Percentiles rank a stretch among this genome's conserved stretches.
Conservation (phyloP, 148 eudicot species). For the Hydrangea macrophylla region DNA sequence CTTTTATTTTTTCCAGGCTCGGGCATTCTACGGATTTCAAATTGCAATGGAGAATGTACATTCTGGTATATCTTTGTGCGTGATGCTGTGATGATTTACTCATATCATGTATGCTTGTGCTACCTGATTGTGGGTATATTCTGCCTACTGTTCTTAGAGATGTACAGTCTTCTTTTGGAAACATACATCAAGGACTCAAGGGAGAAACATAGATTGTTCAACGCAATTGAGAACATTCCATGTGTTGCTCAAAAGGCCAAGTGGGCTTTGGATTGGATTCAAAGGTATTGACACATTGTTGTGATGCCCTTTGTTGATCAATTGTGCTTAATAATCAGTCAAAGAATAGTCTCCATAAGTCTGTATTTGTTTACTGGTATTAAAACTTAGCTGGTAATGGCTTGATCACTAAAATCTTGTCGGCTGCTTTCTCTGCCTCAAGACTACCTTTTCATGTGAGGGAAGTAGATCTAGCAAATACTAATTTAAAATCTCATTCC, state of each 20-base stretch:
- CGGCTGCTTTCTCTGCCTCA: constrained; percentile 5
- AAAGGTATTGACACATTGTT: constrained; percentile 35
- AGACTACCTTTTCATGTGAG: background rate
- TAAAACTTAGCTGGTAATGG: background rate
- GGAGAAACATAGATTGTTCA: constrained; percentile 64
- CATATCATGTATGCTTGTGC: background rate
- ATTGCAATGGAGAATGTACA: constrained; percentile 86
- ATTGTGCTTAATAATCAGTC: background rate
- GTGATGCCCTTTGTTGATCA: background rate
- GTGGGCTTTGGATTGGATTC: constrained; percentile 82
- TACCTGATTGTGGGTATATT: constrained; percentile 5
- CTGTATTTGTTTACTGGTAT: background rate
- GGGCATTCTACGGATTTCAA: constrained; percentile 94
- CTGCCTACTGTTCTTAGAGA: constrained; percentile 40
- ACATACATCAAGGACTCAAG: constrained; percentile 66
- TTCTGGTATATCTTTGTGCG: constrained; percentile 45
- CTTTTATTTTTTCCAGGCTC: constrained; percentile 45
- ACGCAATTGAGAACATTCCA: constrained; percentile 75
- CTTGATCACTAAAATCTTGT: background rate
- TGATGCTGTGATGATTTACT: background rate
- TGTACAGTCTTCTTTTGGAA: constrained; percentile 84
- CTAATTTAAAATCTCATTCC: background rate
- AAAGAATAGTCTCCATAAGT: background rate
- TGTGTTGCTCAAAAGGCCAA: constrained; percentile 68
- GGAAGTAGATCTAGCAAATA: background rate